Conservation (phyloP, 1,284 basidiomycete species). For the Rhizopogon hawkerae region DNA sequence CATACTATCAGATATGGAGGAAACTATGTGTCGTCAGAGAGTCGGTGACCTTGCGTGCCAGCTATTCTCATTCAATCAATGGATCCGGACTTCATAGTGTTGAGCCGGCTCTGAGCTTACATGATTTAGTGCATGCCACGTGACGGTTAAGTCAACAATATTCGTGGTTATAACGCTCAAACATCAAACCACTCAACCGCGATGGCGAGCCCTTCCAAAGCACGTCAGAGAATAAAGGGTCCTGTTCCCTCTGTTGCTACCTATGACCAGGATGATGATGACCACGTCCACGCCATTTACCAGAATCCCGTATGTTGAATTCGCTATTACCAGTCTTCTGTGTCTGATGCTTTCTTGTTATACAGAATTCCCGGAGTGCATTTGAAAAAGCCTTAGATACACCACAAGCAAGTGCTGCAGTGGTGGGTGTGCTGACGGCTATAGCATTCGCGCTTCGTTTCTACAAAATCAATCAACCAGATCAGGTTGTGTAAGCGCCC, state of each 20-base stretch:
- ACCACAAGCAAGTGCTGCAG: slow-evolving; percentile 45
- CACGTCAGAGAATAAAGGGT: slow-evolving; percentile 24
- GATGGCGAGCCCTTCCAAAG: slow-evolving; percentile 27
- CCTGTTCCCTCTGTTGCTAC: slow-evolving; percentile 16
- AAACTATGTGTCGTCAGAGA: too few species aligned
- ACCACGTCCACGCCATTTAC: slow-evolving; percentile 26
- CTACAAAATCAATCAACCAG: slow-evolving; percentile 89
- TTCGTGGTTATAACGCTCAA: slow-evolving; percentile 2
- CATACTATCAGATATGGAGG: not conserved
- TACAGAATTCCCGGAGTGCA: slow-evolving; percentile 44
- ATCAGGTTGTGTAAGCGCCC: slow-evolving; percentile 84
- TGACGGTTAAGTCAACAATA: not conserved
- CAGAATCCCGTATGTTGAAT: slow-evolving; percentile 21
- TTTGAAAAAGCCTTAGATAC: slow-evolving; percentile 57
- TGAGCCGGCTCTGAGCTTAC: too few species aligned
- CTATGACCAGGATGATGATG: slow-evolving; percentile 29
- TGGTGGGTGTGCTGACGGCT: slow-evolving; percentile 58
- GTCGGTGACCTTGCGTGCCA: too few species aligned
- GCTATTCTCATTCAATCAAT: too few species aligned
- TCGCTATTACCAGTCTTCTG: not conserved
- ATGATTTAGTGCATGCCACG: not conserved
- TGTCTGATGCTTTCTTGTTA: slow-evolving; percentile 3
- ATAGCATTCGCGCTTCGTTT: slow-evolving; percentile 79
- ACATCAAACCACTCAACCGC: slow-evolving; percentile 2
- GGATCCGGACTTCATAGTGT: too few species aligned